Evolutionary conservation across 2,329 filamentous ascomycete genomes (phyloP).

Genomic region (Sarocladium oryzae): DNA sequence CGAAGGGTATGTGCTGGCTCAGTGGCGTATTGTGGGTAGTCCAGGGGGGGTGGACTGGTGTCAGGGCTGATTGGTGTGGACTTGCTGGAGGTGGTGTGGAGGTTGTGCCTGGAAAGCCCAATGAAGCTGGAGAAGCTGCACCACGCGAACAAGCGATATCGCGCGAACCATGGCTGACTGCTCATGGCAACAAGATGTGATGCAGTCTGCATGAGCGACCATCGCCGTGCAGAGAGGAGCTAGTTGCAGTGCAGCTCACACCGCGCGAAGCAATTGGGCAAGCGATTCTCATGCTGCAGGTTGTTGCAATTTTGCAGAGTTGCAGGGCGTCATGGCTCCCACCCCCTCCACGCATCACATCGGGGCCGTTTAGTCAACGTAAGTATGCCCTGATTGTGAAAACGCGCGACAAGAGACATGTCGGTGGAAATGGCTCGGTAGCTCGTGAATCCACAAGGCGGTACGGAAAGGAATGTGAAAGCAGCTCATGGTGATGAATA

Average conservation of each 20-base stretch:
- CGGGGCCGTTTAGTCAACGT: neutral
- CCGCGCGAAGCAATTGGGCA: neutral
- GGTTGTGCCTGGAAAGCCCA: constrained; percentile 2
- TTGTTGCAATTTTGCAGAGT: neutral
- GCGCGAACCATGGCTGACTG: constrained; percentile 5
- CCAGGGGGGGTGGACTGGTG: neutral
- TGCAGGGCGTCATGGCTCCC: neutral
- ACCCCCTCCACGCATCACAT: too few relatives aligned
- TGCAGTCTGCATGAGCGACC: constrained; percentile 1
- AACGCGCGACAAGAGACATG: neutral
- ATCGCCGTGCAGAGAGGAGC: neutral
- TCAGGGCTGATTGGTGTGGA: constrained; percentile 5
- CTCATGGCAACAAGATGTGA: neutral
- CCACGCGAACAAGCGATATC: neutral
- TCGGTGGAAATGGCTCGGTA: neutral
- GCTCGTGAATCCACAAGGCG: neutral
- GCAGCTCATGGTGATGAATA: neutral
- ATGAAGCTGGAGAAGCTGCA: neutral
- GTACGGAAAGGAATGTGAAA: neutral
- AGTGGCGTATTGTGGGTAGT: neutral
- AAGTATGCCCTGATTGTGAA: neutral
- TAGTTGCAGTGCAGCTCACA: neutral
- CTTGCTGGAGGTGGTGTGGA: constrained; percentile 7
- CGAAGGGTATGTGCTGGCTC: neutral
- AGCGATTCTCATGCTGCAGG: neutral